Conservation (phyloP, 805 yeast genomes). For the Pichia insulana region DNA sequence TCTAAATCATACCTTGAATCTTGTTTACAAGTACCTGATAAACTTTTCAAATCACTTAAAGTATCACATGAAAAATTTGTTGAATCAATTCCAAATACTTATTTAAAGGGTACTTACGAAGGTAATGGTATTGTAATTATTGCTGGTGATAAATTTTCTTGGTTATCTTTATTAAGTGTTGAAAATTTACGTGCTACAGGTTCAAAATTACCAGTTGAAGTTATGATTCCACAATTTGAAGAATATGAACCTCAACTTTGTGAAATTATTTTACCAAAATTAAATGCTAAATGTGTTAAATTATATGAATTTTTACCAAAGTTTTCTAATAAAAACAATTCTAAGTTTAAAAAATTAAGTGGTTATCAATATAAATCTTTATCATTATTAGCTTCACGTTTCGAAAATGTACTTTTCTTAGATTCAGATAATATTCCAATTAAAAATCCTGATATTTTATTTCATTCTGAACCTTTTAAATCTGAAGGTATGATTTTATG, state of each 20-base stretch:
- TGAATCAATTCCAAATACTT: slow-evolving; percentile 27
- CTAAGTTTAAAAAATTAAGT: slow-evolving; percentile 26
- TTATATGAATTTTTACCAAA: slow-evolving; percentile 43
- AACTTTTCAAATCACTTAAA: slow-evolving; percentile 36
- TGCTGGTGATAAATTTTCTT: slow-evolving; percentile 68
- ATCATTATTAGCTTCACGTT: slow-evolving; percentile 42
- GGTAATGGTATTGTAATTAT: slow-evolving; percentile 61
- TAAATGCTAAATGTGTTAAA: slow-evolving; percentile 54
- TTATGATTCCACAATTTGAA: slow-evolving; percentile 31
- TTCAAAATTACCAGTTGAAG: slow-evolving; percentile 38
- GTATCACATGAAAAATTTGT: slow-evolving; percentile 41
- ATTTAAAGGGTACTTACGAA: slow-evolving; percentile 28
- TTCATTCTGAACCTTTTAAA: slow-evolving; percentile 46
- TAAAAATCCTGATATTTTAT: slow-evolving; percentile 41
- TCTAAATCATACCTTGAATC: slow-evolving; percentile 44
- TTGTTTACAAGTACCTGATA: slow-evolving; percentile 39
- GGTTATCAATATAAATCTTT: slow-evolving; percentile 42
- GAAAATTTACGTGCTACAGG: slow-evolving; percentile 39
- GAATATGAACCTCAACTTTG: slow-evolving; percentile 34
- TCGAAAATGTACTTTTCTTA: slow-evolving; percentile 42
- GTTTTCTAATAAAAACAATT: slow-evolving; percentile 11
- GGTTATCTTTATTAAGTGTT: slow-evolving; percentile 50
- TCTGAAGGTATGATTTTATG: slow-evolving; percentile 44
- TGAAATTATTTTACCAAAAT: slow-evolving; percentile 31
- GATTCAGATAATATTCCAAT: slow-evolving; percentile 48